These are phyloP conservation scores for Obba rivulosa DNA, from an alignment of 768 basidiomycete genomes.

Conservation along the genomic window DNA sequence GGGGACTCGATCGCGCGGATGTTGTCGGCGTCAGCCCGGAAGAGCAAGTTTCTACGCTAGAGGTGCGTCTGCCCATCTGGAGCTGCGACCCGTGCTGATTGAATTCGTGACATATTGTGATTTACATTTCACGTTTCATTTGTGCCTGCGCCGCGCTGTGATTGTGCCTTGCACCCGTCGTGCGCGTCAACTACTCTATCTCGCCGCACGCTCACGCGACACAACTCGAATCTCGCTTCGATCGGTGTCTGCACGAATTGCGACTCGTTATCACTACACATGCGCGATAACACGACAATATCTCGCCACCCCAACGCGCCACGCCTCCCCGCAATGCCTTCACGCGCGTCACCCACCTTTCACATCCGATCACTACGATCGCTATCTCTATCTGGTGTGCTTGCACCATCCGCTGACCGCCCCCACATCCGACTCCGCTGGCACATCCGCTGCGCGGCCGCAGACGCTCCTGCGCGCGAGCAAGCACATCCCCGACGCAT, in stretches of 20 bases:
- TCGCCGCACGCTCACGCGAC: no score
- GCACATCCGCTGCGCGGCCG: neutral
- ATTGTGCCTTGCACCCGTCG: neutral
- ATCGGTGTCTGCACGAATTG: no score
- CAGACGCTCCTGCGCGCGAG: constrained; percentile 35
- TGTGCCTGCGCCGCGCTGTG: neutral
- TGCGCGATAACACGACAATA: no score
- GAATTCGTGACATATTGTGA: neutral
- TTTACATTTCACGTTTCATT: neutral
- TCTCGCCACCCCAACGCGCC: no score
- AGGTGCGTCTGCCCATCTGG: constrained; percentile 18
- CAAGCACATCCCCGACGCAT: constrained; percentile 34
- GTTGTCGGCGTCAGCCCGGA: neutral
- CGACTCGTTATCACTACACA: no score
- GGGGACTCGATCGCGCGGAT: constrained; percentile 37
- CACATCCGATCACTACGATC: neutral
- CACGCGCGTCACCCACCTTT: no score
- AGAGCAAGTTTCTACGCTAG: constrained; percentile 14
- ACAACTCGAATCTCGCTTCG: no score
- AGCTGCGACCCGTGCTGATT: neutral
- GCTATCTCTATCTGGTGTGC: neutral
- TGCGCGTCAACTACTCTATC: no score
- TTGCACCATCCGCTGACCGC: no score
- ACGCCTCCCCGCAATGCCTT: no score
- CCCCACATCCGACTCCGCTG: neutral